Conservation (phyloP, 164 flowering plant genomes). For the Kalanchoe fedtschenkoi region DNA sequence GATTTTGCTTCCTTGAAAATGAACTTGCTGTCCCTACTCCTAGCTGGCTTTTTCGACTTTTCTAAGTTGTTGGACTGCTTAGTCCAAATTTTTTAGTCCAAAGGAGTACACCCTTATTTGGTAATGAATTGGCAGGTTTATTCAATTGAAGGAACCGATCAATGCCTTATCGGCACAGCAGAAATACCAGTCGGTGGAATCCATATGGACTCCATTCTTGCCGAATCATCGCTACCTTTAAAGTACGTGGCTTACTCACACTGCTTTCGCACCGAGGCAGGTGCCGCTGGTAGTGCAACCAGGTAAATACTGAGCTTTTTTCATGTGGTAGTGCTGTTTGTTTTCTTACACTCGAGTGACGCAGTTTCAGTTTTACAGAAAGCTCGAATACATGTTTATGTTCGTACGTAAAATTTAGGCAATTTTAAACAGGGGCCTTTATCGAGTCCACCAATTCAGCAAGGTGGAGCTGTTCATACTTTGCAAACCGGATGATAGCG, state of each 20-base stretch:
- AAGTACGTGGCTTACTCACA: slow-evolving; percentile 86
- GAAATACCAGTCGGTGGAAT: slow-evolving; percentile 98
- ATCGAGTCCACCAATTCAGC: slow-evolving; percentile 96
- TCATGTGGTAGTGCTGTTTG: neutral
- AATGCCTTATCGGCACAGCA: slow-evolving; percentile 96
- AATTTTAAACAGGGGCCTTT: slow-evolving; percentile 72
- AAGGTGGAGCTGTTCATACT: slow-evolving; percentile 92
- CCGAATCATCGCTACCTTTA: slow-evolving; percentile 66
- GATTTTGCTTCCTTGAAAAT: neutral
- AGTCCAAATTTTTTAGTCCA: no score
- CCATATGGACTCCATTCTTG: slow-evolving; percentile 86
- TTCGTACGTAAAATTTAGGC: neutral
- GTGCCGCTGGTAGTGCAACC: slow-evolving; percentile 85
- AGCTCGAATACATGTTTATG: neutral
- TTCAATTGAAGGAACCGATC: slow-evolving; percentile 79
- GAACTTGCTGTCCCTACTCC: no score
- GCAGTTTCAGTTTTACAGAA: neutral
- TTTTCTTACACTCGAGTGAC: neutral
- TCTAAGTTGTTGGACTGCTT: neutral
- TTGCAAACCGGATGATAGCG: slow-evolving; percentile 87
- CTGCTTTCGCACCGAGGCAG: slow-evolving; percentile 94
- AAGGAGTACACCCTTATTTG: neutral
- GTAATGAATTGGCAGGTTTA: slow-evolving; percentile 48
- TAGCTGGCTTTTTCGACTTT: no score
- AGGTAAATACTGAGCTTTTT: slow-evolving; percentile 25